These are phyloP conservation scores for Quercus suber DNA, from an alignment of 306 rosid genomes.

Conservation along the genomic window DNA sequence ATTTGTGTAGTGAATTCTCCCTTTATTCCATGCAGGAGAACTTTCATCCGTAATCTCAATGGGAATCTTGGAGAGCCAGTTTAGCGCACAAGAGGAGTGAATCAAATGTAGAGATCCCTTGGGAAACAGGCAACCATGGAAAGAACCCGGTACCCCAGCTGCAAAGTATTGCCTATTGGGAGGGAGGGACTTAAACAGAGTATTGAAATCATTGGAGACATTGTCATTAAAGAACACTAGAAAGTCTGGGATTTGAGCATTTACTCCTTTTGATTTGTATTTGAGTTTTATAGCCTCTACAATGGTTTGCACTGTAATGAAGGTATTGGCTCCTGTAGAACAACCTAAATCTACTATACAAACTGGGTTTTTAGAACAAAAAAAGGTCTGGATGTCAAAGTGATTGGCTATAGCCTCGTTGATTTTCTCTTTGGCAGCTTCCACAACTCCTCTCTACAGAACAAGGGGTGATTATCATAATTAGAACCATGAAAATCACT, in stretches of 20 bases:
- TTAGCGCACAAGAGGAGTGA: slow-evolving; percentile 21
- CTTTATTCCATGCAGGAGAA: slow-evolving; percentile 29
- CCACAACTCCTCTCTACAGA: no score
- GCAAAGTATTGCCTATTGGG: slow-evolving; percentile 17
- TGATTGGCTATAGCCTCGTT: slow-evolving; percentile 10
- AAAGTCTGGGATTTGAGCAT: background rate
- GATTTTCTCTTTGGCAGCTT: slow-evolving; percentile 6
- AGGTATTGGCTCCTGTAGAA: slow-evolving; percentile 30
- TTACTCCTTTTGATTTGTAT: slow-evolving; percentile 9
- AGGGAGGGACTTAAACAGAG: slow-evolving; percentile 30
- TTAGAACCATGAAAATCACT: no score
- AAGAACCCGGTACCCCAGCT: slow-evolving; percentile 33
- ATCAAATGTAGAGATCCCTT: slow-evolving; percentile 10
- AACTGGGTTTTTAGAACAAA: background rate
- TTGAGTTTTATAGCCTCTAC: slow-evolving; percentile 19
- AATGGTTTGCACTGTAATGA: slow-evolving; percentile 12
- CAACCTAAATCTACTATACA: slow-evolving; percentile 32
- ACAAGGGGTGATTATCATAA: no score
- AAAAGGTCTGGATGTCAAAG: slow-evolving; percentile 13
- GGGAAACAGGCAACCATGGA: slow-evolving; percentile 20
- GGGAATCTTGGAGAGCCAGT: slow-evolving; percentile 31
- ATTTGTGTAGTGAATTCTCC: slow-evolving; percentile 19
- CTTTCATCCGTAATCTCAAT: slow-evolving; percentile 12
- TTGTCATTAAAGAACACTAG: slow-evolving; percentile 27
- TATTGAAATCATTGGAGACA: slow-evolving; percentile 33